Conservation (phyloP, 2,329 filamentous ascomycete species). For the Talaromyces sp. region DNA sequence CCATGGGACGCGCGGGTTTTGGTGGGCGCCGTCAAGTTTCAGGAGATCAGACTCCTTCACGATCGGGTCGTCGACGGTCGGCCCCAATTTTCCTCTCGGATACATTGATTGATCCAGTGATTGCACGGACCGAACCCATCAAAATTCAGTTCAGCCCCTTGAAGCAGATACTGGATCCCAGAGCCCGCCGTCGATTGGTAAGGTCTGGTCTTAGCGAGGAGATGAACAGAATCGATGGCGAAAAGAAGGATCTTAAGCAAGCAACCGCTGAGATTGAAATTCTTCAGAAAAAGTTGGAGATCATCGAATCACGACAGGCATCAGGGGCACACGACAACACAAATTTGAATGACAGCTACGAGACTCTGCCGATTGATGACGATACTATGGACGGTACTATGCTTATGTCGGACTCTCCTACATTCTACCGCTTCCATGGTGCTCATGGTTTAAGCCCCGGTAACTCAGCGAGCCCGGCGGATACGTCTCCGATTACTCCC, state of each 20-base stretch:
- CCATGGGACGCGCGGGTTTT: constrained; percentile 36
- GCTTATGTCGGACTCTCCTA: constrained; percentile 32
- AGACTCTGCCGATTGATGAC: constrained; percentile 32
- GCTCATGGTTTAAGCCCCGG: not conserved
- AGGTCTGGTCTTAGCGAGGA: constrained; percentile 47
- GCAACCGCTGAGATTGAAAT: constrained; percentile 27
- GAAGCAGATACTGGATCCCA: constrained; percentile 41
- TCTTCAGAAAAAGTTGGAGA: constrained; percentile 27
- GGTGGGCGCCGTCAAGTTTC: not conserved
- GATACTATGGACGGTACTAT: constrained; percentile 27
- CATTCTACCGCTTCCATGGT: constrained; percentile 15
- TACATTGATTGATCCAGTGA: constrained; percentile 23
- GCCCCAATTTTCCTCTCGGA: constrained; percentile 30
- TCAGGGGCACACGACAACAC: constrained; percentile 21
- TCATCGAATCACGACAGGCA: constrained; percentile 21
- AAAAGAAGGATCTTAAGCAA: constrained; percentile 24
- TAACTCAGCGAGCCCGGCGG: constrained; percentile 13
- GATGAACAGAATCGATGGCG: constrained; percentile 40
- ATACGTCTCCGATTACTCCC: constrained; percentile 8
- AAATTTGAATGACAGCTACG: constrained; percentile 20
- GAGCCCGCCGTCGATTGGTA: constrained; percentile 43
- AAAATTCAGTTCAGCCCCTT: constrained; percentile 46
- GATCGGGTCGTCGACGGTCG: constrained; percentile 32
- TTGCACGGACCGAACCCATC: constrained; percentile 22
- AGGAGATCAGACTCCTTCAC: constrained; percentile 25